phyloP scores from a whole-genome alignment of 2,329 filamentous ascomycete genomes.

The Cordyceps javanica region DNA sequence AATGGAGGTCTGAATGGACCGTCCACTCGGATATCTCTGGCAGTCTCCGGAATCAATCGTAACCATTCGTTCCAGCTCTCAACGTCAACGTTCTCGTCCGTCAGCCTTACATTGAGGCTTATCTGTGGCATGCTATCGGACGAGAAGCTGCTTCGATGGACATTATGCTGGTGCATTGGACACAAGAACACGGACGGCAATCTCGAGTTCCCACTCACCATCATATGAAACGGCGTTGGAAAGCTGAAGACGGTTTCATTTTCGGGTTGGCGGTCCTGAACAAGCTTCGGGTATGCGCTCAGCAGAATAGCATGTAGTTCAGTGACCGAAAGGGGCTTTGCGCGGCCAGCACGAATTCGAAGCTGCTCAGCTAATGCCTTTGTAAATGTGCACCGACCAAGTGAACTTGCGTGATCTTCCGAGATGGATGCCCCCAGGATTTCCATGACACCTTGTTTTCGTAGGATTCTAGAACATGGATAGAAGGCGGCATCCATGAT shows the following conservation, averaged over 20 bases:
- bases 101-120: constrained; percentile 44
- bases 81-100: constrained; percentile 44
- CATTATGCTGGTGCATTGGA: constrained; percentile 39
- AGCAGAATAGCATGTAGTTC: constrained; percentile 50
- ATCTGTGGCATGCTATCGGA: constrained; percentile 42
- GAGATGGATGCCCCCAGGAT: constrained; percentile 50
- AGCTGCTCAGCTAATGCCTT: constrained; percentile 44
- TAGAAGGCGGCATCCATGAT: constrained; percentile 56
- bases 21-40: constrained; percentile 50
- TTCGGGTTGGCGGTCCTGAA: constrained; percentile 44
- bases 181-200: constrained; percentile 51
- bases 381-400: constrained; percentile 49
- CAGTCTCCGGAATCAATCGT: constrained; percentile 50
- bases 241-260: constrained; percentile 42
- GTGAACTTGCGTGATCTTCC: constrained; percentile 41
- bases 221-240: constrained; percentile 49
- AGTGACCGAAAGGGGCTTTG: constrained; percentile 41
- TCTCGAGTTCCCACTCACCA: constrained; percentile 46
- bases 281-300: constrained; percentile 44
- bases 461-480: constrained; percentile 45
- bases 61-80: constrained; percentile 55
- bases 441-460: constrained; percentile 49
- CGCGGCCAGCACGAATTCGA: constrained; percentile 39
- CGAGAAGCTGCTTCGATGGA: constrained; percentile 31
- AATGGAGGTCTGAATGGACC: constrained; percentile 35